phyloP scores from a whole-genome alignment of 306 rosid species.

The Castanospermum australe region DNA sequence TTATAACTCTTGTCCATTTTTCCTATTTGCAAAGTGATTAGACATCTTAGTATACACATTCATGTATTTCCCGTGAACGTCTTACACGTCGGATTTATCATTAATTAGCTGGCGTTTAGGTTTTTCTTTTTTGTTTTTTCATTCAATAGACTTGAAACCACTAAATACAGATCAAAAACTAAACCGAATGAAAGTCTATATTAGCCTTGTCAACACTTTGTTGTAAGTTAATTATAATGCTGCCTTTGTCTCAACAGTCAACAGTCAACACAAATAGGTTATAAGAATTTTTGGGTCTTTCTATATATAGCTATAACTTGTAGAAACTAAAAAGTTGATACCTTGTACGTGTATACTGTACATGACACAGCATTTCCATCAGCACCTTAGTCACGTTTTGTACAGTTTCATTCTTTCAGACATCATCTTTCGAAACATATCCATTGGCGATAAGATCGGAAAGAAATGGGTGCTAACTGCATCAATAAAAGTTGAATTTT shows the following conservation, averaged over 20 bases:
- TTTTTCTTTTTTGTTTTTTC: neutral
- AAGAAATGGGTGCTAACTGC: neutral
- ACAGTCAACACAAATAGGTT: too few relatives aligned
- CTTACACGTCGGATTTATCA: slow-evolving; percentile 37
- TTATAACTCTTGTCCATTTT: slow-evolving; percentile 38
- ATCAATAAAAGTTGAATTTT: neutral
- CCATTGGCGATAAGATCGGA: neutral
- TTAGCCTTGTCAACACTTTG: too few relatives aligned
- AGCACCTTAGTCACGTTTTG: neutral
- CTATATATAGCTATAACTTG: too few relatives aligned
- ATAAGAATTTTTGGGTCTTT: too few relatives aligned
- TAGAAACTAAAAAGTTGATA: too few relatives aligned
- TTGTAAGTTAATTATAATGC: too few relatives aligned
- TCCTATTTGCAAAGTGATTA: slow-evolving; percentile 38
- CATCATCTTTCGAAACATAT: neutral
- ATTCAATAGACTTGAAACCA: neutral
- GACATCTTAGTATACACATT: slow-evolving; percentile 32
- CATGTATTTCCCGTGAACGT: slow-evolving; percentile 8
- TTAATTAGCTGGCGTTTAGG: neutral
- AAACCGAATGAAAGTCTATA: neutral
- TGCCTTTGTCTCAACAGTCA: too few relatives aligned
- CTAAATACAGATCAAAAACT: neutral
- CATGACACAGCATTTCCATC: neutral
- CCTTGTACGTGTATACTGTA: neutral
- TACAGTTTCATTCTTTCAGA: neutral